Conservation (phyloP, 176 grass and related monocot species). For the Bothriochloa decipiens region DNA sequence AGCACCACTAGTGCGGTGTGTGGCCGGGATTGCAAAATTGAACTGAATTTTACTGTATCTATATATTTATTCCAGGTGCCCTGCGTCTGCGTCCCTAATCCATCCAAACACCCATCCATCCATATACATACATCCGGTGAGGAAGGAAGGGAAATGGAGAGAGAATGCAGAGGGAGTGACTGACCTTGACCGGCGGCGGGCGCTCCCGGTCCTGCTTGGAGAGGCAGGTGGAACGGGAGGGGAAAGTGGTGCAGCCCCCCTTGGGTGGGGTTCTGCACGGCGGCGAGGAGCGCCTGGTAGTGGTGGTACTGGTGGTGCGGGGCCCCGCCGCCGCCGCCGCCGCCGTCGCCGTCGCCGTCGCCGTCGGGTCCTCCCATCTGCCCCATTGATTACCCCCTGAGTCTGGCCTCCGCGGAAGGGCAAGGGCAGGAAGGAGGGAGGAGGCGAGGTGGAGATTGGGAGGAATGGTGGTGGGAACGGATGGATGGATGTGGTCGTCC, state of each 20-base stretch:
- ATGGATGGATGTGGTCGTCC: constrained; percentile 22
- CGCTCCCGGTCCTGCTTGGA: not conserved
- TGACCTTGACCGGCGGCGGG: constrained; percentile 40
- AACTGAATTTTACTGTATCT: not conserved
- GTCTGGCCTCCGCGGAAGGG: not conserved
- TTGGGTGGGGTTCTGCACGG: constrained; percentile 43
- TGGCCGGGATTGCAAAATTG: not conserved
- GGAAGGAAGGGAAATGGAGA: not conserved
- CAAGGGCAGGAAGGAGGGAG: too few relatives aligned
- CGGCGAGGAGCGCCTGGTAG: constrained; percentile 57
- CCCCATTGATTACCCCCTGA: constrained; percentile 21
- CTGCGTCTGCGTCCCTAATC: not conserved
- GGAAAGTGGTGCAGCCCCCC: constrained; percentile 33
- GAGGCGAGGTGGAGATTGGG: not conserved
- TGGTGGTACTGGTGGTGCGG: constrained; percentile 42
- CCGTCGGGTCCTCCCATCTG: constrained; percentile 36
- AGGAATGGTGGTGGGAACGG: not conserved
- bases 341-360: constrained; percentile 28
- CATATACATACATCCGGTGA: not conserved
- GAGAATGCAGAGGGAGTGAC: not conserved
- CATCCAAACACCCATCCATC: not conserved
- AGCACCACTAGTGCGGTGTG: not conserved
- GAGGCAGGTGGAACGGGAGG: constrained; percentile 38
- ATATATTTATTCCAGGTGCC: not conserved
- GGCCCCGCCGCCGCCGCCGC: constrained; percentile 7